A percentile compares a stretch with the other conserved stretches of the same genome.
These are phyloP conservation scores for Crithidia sp. DNA, from an alignment of 208 protist species.

Conservation along the genomic window DNA sequence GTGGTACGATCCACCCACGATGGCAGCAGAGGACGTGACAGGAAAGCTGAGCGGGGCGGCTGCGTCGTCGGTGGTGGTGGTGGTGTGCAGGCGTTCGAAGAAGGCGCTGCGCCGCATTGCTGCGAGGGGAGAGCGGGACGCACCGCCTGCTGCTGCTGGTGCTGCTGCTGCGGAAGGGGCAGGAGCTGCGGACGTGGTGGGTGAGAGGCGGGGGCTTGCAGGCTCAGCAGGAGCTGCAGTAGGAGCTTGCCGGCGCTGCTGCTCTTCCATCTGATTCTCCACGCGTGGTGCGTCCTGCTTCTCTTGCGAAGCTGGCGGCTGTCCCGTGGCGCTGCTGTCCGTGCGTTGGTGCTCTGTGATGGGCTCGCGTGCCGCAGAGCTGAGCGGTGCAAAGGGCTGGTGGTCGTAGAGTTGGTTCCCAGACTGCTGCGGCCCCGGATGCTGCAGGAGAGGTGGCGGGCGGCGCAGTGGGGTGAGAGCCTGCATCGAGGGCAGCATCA, in stretches of 20 bases:
- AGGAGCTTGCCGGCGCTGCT: neutral
- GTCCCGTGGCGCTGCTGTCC: neutral
- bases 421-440: neutral
- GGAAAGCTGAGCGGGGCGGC: neutral
- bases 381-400: neutral
- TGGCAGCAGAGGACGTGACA: neutral
- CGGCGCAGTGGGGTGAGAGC: constrained; percentile 4
- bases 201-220: too few relatives aligned
- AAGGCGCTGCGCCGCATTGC: constrained; percentile 26
- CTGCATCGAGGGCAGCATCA: constrained; percentile 21
- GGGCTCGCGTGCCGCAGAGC: neutral
- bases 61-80: neutral
- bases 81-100: constrained; percentile 15
- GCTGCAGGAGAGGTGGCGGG: neutral
- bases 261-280: neutral
- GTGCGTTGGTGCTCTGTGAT: neutral
- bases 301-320: neutral
- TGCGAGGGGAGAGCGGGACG: neutral
- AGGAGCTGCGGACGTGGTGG: neutral
- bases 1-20: neutral
- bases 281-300: neutral
- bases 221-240: neutral
- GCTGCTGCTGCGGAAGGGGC: neutral
- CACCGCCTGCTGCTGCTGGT: neutral
- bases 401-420: constrained; percentile 4